Evolutionary conservation across 2,329 filamentous ascomycete genomes (phyloP).

Genomic region (Emergomyces africanus): DNA sequence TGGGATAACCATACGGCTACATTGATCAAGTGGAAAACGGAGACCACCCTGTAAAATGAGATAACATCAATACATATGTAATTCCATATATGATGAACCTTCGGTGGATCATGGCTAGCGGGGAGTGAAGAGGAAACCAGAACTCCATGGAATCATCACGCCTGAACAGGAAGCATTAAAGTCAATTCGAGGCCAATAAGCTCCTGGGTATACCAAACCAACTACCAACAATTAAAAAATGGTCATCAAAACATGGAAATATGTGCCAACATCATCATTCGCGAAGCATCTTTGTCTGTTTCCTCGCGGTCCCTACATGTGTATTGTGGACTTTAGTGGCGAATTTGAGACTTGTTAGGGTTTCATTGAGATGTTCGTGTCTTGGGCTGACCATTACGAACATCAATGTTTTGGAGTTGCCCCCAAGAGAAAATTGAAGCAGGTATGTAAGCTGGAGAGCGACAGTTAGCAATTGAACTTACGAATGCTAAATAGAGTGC

Average conservation of each 20-base stretch:
- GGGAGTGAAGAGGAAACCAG: slow-evolving; percentile 15
- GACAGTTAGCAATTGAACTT: neutral
- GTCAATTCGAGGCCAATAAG: neutral
- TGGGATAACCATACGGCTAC: slow-evolving; percentile 1
- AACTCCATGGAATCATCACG: slow-evolving; percentile 7
- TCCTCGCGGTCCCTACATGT: slow-evolving; percentile 73
- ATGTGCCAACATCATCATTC: slow-evolving; percentile 17
- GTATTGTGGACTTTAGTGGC: slow-evolving; percentile 85
- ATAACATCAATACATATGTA: neutral
- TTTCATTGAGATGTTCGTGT: slow-evolving; percentile 82
- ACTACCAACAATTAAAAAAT: neutral
- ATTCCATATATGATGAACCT: slow-evolving; percentile 2
- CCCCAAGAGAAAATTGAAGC: slow-evolving; percentile 85
- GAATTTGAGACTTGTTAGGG: slow-evolving; percentile 86
- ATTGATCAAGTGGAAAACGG: neutral
- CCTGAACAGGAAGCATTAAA: slow-evolving; percentile 6
- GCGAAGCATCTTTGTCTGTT: slow-evolving; percentile 23
- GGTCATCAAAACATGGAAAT: neutral
- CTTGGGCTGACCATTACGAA: slow-evolving; percentile 96
- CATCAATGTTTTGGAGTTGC: slow-evolving; percentile 97
- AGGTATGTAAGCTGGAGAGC: slow-evolving; percentile 66
- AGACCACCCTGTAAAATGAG: neutral
- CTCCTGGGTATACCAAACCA: neutral
- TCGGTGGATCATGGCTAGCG: neutral
- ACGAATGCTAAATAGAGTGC: neutral